Conservation (phyloP, 345 rosid species). For the Cardamine chenopodiifolia region DNA sequence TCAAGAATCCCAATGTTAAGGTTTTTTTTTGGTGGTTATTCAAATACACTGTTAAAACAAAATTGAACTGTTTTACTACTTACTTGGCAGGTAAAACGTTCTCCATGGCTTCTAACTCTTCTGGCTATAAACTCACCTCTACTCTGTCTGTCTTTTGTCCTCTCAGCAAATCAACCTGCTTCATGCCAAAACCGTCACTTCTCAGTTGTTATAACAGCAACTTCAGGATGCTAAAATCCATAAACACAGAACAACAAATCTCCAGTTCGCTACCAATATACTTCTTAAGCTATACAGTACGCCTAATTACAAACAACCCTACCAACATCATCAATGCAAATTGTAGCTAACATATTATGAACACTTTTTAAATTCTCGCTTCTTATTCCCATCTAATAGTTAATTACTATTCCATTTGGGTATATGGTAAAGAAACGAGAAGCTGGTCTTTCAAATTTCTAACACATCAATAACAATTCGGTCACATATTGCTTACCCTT, state of each 20-base stretch:
- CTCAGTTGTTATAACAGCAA: too few species aligned
- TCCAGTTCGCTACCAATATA: too few species aligned
- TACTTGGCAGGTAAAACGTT: not conserved
- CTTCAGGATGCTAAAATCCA: too few species aligned
- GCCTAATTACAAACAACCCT: too few species aligned
- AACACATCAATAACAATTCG: not conserved
- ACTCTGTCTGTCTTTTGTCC: not conserved
- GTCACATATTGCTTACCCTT: constrained; percentile 60
- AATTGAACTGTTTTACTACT: not conserved
- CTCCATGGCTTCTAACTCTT: not conserved
- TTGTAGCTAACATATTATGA: too few species aligned
- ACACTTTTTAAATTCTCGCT: too few species aligned
- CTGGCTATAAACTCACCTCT: not conserved
- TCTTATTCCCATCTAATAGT: not conserved
- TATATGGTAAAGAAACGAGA: not conserved
- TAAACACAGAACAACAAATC: too few species aligned
- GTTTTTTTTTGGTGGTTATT: not conserved
- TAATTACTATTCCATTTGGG: not conserved
- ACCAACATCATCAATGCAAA: too few species aligned
- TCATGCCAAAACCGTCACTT: not conserved
- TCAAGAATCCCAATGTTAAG: not conserved
- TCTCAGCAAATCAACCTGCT: not conserved
- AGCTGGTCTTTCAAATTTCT: not conserved
- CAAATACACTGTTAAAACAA: too few species aligned
- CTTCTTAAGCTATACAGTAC: too few species aligned